These are phyloP conservation scores for Leptoxyphium fumago DNA, from an alignment of 2,329 filamentous ascomycete species.

Conservation along the genomic window DNA sequence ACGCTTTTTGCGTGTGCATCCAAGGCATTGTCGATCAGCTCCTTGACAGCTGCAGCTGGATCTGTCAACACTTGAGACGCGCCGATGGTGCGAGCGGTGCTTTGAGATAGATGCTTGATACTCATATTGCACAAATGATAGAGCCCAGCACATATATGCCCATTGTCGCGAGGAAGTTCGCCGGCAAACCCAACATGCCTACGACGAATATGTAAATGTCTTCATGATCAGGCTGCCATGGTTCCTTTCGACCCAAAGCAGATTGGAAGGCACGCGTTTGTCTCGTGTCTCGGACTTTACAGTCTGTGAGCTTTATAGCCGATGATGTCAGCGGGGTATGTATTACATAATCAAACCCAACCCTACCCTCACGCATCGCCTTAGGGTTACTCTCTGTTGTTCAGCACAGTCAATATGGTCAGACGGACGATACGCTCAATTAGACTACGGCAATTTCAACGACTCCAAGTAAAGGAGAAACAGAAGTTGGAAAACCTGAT, in stretches of 20 bases:
- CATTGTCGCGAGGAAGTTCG: no score
- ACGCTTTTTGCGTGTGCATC: conserved; percentile 55
- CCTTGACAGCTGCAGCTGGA: conserved; percentile 52
- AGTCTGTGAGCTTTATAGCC: not conserved
- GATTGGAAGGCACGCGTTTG: not conserved
- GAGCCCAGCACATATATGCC: not conserved
- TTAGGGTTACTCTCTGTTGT: no score
- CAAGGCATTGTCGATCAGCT: conserved; percentile 63
- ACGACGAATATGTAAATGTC: no score
- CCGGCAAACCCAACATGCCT: no score
- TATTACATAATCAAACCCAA: no score
- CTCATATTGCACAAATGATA: conserved; percentile 12
- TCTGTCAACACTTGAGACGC: conserved; percentile 46
- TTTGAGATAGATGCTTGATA: conserved; percentile 28
- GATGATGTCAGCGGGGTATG: not conserved
- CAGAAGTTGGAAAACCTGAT: no score
- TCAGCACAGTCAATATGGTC: no score
- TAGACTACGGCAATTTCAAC: no score
- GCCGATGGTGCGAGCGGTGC: conserved; percentile 40
- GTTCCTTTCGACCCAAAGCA: not conserved
- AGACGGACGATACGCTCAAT: no score
- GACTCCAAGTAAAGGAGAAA: no score
- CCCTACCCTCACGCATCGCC: not conserved
- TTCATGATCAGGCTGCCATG: no score
- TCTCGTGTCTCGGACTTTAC: not conserved